Conservation (phyloP, 2,329 filamentous ascomycete genomes). For the Fusarium aywerte region DNA sequence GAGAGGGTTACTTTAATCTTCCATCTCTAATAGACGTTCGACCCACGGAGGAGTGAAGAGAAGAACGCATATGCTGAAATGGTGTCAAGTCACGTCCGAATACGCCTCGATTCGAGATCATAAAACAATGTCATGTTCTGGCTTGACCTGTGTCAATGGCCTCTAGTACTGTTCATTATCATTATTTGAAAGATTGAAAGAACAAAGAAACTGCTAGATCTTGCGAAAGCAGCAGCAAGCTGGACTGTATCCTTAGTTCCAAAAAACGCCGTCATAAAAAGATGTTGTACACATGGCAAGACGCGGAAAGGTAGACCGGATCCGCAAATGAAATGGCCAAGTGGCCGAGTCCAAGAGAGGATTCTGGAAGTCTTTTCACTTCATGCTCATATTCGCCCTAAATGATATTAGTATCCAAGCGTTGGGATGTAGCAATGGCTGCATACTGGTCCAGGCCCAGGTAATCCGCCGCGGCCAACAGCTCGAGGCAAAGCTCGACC, state of each 20-base stretch:
- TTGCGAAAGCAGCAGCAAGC: conserved; percentile 14
- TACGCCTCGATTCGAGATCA: neutral
- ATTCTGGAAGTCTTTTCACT: conserved; percentile 39
- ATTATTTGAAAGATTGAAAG: conserved; percentile 23
- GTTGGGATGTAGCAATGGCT: conserved; percentile 34
- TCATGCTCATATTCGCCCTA: conserved; percentile 54
- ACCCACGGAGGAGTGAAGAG: conserved; percentile 61
- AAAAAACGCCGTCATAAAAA: conserved; percentile 22
- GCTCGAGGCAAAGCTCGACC: conserved; percentile 79
- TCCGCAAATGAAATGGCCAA: too few species aligned
- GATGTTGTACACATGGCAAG: conserved; percentile 1
- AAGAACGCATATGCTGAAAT: conserved; percentile 67
- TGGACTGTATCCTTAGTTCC: conserved; percentile 30
- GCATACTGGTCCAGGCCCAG: conserved; percentile 71
- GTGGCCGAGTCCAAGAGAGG: neutral
- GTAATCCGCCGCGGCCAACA: conserved; percentile 82
- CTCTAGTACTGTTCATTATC: conserved; percentile 25
- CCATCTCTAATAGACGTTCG: conserved; percentile 66
- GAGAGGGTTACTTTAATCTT: conserved; percentile 62
- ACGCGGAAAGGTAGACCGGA: too few species aligned
- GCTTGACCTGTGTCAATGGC: neutral
- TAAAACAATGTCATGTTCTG: neutral
- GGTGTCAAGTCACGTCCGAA: conserved; percentile 43
- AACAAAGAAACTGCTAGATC: conserved; percentile 12
- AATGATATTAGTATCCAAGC: conserved; percentile 46